Percentiles rank a stretch among this genome's conserved stretches.
Evolutionary conservation across 2,329 filamentous ascomycete species (phyloP).

Genomic region (Aureobasidium subglaciale): DNA sequence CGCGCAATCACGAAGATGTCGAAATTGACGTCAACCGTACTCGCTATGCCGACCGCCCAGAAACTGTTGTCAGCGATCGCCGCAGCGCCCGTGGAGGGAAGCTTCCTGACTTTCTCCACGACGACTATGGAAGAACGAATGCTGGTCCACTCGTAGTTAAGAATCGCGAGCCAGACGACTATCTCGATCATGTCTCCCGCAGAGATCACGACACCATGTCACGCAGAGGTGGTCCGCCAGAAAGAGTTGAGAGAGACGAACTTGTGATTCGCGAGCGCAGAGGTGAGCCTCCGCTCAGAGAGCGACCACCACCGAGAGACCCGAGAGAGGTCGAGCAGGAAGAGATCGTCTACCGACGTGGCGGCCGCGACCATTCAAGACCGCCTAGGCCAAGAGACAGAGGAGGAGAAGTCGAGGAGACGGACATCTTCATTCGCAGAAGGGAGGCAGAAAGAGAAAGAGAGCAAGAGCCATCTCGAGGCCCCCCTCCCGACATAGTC

Average conservation of each 20-base stretch:
- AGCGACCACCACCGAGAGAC: slow-evolving; percentile 19
- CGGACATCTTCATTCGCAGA: slow-evolving; percentile 19
- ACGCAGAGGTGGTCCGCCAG: slow-evolving; percentile 15
- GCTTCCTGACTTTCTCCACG: slow-evolving; percentile 43
- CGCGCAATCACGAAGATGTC: slow-evolving; percentile 42
- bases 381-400: slow-evolving; percentile 18
- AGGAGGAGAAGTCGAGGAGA: slow-evolving; percentile 17
- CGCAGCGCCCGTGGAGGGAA: slow-evolving; percentile 34
- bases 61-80: slow-evolving; percentile 26
- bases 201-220: slow-evolving; percentile 11
- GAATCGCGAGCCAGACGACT: slow-evolving; percentile 35
- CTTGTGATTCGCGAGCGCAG: slow-evolving; percentile 32
- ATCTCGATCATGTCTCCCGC: slow-evolving; percentile 18
- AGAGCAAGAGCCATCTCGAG: slow-evolving; percentile 10
- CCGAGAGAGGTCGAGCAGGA: slow-evolving; percentile 19
- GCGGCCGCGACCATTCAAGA: slow-evolving; percentile 26
- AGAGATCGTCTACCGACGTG: slow-evolving; percentile 20
- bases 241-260: slow-evolving; percentile 36
- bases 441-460: slow-evolving; percentile 18
- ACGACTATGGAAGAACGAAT: slow-evolving; percentile 41
- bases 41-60: slow-evolving; percentile 22
- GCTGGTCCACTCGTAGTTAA: slow-evolving; percentile 41
- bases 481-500: slow-evolving; percentile 25
- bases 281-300: slow-evolving; percentile 20
- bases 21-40: slow-evolving; percentile 40